Percentiles rank a stretch among this genome's conserved stretches.
Conservation (phyloP, 176 grass and related monocot species). For the Thalia dealbata region DNA sequence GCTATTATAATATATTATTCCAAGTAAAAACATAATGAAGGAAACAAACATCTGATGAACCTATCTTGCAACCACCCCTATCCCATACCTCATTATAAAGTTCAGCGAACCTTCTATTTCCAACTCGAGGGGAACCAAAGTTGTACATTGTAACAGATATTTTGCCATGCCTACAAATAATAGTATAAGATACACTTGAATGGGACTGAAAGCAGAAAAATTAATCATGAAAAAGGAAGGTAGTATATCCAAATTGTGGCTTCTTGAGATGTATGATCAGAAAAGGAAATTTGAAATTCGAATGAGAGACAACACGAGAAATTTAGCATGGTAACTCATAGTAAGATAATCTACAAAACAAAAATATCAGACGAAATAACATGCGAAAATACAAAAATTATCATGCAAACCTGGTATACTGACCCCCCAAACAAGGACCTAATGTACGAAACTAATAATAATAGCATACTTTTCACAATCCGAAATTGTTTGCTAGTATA, state of each 20-base stretch:
- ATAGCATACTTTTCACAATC: too few relatives aligned
- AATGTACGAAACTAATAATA: too few relatives aligned
- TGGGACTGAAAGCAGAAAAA: background rate
- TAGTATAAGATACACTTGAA: background rate
- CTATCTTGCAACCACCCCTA: slow-evolving; percentile 6
- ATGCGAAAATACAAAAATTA: too few relatives aligned
- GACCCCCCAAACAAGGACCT: too few relatives aligned
- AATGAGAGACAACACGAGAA: background rate
- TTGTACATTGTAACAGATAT: slow-evolving; percentile 87
- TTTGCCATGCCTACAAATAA: slow-evolving; percentile 51
- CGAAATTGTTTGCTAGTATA: too few relatives aligned
- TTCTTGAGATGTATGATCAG: background rate
- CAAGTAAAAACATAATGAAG: background rate
- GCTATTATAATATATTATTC: background rate
- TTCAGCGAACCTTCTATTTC: slow-evolving; percentile 88
- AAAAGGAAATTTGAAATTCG: background rate
- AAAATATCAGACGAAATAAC: too few relatives aligned
- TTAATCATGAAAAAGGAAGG: background rate
- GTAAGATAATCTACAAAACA: background rate
- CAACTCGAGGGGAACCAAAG: slow-evolving; percentile 93
- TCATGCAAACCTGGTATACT: too few relatives aligned
- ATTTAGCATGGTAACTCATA: background rate
- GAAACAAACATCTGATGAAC: background rate
- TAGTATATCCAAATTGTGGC: background rate
- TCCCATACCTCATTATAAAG: slow-evolving; percentile 82